Conservation (phyloP, 2,329 filamentous ascomycete species). For the Aspergillus ibericus region DNA sequence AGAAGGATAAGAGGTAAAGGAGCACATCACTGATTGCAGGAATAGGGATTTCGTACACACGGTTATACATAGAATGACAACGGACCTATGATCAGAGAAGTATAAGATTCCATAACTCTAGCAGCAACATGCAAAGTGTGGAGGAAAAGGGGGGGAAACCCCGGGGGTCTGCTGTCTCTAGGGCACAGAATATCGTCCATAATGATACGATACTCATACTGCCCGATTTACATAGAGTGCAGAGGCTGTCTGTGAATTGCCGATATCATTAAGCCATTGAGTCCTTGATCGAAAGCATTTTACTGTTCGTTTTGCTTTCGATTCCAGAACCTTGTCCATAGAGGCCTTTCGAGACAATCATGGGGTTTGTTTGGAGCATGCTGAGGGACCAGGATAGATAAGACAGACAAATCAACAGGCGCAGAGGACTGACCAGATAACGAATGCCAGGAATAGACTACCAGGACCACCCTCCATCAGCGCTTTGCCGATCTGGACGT, state of each 20-base stretch:
- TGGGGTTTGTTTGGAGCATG: not conserved
- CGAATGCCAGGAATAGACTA: conserved; percentile 47
- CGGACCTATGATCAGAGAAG: conserved; percentile 38
- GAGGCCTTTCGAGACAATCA: conserved; percentile 2
- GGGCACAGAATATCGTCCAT: not conserved
- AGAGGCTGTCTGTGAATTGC: not conserved
- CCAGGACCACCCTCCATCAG: conserved; percentile 45
- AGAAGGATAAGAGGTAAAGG: conserved; percentile 10
- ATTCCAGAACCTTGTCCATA: conserved; percentile 2
- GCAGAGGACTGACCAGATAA: conserved; percentile 43
- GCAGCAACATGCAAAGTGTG: not conserved
- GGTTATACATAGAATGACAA: conserved; percentile 47
- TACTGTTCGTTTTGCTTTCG: not conserved
- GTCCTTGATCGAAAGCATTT: not conserved
- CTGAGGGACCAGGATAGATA: conserved; percentile 6
- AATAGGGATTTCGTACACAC: conserved; percentile 40
- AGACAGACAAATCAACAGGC: conserved; percentile 1
- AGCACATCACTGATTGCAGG: not conserved
- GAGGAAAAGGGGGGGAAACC: not conserved
- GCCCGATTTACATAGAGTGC: not conserved
- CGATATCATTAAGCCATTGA: not conserved
- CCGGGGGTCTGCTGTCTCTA: not conserved
- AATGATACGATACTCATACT: not conserved
- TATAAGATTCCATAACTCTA: conserved; percentile 32
- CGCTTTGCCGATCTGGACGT: conserved; percentile 44